Conservation (phyloP, 441 rosid species). For the Manihot esculenta region DNA sequence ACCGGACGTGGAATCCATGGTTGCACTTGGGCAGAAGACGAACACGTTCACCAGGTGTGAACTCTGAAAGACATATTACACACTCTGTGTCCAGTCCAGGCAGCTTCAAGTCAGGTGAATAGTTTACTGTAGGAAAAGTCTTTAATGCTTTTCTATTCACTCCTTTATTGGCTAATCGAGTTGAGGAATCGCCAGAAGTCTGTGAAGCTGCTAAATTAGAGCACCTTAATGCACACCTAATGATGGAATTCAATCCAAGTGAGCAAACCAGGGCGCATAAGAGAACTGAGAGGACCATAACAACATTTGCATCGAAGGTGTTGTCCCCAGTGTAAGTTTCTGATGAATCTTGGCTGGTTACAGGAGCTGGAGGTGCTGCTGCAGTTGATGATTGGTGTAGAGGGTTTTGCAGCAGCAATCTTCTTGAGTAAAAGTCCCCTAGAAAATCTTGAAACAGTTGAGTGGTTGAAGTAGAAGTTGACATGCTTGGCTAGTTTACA, state of each 20-base stretch:
- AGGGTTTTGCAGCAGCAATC: conserved; percentile 44
- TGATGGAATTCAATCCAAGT: conserved; percentile 60
- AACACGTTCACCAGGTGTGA: conserved; percentile 48
- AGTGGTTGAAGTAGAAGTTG: conserved; percentile 36
- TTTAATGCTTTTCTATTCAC: conserved; percentile 63
- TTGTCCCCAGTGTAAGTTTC: conserved; percentile 31
- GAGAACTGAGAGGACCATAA: conserved; percentile 73
- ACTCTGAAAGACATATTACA: conserved; percentile 66
- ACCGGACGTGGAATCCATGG: conserved; percentile 72
- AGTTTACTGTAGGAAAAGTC: conserved; percentile 60
- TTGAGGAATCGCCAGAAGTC: conserved; percentile 24
- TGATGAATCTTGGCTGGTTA: conserved; percentile 24
- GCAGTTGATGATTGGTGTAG: conserved; percentile 33
- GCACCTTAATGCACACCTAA: conserved; percentile 67
- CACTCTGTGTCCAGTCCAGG: conserved; percentile 70
- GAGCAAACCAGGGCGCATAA: conserved; percentile 75
- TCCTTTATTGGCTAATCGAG: conserved; percentile 54
- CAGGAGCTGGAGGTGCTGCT: conserved; percentile 40
- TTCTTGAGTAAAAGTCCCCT: conserved; percentile 62
- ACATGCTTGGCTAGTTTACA: conserved; percentile 38
- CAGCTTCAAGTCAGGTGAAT: conserved; percentile 49
- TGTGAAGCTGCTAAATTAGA: conserved; percentile 44
- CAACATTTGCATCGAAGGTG: conserved; percentile 66
- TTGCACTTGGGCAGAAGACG: conserved; percentile 73
- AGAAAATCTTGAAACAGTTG: conserved; percentile 38